Evolutionary conservation across 345 rosid species (phyloP).

Genomic region (Populus davidiana): DNA sequence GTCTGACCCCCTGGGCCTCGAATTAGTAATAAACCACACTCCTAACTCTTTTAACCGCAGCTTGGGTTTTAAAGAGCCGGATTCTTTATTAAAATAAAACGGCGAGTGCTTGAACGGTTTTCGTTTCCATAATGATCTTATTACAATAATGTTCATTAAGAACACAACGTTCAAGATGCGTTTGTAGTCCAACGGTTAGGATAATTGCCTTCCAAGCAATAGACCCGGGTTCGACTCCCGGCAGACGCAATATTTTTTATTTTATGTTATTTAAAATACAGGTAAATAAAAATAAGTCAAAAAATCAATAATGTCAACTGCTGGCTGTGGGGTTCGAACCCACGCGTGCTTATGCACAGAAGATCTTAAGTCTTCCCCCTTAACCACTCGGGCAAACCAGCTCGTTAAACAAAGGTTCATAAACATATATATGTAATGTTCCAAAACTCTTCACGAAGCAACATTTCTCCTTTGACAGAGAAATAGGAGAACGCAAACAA

Average conservation of each 20-base stretch:
- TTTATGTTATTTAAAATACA: background rate
- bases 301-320: background rate
- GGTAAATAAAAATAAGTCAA: too few species aligned
- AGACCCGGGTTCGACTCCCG: constrained; percentile 95
- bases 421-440: background rate
- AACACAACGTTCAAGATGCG: fast-evolving
- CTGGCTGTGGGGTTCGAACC: constrained; percentile 99
- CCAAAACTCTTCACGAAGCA: background rate
- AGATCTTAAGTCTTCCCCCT: constrained; percentile 99
- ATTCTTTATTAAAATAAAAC: too few species aligned
- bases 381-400: constrained; percentile 99
- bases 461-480: background rate
- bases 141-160: too few species aligned
- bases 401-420: too few species aligned
- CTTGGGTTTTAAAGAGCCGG: too few species aligned
- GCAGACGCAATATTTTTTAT: constrained; percentile 42
- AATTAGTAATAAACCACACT: too few species aligned
- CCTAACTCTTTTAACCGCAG: too few species aligned
- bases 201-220: constrained; percentile 85
- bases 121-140: too few species aligned
- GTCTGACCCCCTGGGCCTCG: too few species aligned
- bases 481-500: background rate
- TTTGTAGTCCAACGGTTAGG: constrained; percentile 93
- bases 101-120: too few species aligned
- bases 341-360: constrained; percentile 97